Base-by-base conservation (phyloP, 1,284 basidiomycete species). In the Lentinula novae-zelandiae region DNA sequence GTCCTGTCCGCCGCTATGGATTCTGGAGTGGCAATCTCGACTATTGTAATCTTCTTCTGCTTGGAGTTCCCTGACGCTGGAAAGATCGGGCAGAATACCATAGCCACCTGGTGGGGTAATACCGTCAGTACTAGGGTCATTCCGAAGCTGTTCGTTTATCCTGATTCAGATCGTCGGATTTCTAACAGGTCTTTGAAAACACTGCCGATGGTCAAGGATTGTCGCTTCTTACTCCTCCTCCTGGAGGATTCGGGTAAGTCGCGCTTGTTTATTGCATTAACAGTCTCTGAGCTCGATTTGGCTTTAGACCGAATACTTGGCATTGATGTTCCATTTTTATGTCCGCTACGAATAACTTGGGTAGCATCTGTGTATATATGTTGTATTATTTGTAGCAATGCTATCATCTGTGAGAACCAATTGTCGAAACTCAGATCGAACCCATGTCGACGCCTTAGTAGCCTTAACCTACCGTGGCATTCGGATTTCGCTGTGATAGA, bases 81-180 rank as follows among this genome's bases (percentile, higher is more conserved):
- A 22, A 69, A 68, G 13, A 82, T 84, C 57, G 82, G 82, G 27
- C 42, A 52, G 54, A 69, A 70, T 44, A 81, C 64, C 0, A 68
- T 84, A 42, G 76, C 75, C 55, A 60, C 62, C 3, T 85, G 83
- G 83, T 85, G 83, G 83, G 82, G 82, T 17, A 85, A 84, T 62
- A 81, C 75, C 0, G 82, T 82, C 2, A 53, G 51, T 53, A 2
- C 4, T 20, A 1, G 7, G 9, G 1, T 12, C 15, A 31, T n/a
- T 20, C 34, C n/a, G 12, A 6, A 17, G 5, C 4, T 12, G n/a
- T 31, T 20, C 8, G 9, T 13, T 51, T 6, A 10, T n/a, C 12
- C n/a, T 7, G 3, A 27, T 27, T 27, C 27, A 27, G 27, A 22
- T 39, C 17, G 17, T 22, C 44, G 12, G 7, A 33, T 34, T n/a